Evolutionary conservation across 768 basidiomycete genomes (phyloP), one percentile per base, ranked within the genome.

Genomic region (Amyloporia xantha): DNA sequence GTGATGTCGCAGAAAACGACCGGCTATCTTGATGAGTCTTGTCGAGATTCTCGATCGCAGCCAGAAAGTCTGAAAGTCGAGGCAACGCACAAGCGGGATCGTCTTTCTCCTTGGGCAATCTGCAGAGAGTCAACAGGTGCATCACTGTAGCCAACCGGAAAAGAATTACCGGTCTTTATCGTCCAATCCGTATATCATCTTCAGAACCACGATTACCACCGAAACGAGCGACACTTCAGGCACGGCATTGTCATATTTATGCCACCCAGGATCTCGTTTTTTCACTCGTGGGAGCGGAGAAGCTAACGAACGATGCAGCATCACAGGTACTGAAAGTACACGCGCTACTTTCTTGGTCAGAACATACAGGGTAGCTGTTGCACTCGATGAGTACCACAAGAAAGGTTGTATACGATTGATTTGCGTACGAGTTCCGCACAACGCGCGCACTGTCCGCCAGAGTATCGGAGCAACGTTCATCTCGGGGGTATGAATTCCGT

Each of bases 121-220:
- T 84, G 51, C 40, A 50, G 17, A n/a, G n/a, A n/a, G n/a, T n/a
- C n/a, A n/a, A n/a, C n/a, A n/a, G 30, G 15, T 33, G 15, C 15
- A 15, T 19, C 21, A 43, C 17, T 15, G 20, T 9, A 21, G 13
- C 5, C 6, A 33, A 2, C 20, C 37, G 44, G 35, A 48, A 5
- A 5, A 15, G 6, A 35, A 9, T 17, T 60, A 81, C 86, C 87
- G 77, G 46, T 58, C 48, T 54, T 68, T 69, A 24, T 82, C 88
- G 61, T 93, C 91, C 24, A 93, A 60, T 1, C 91, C 93, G 58
- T 93, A 93, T 21, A 83, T 76, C 74, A 95, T 74, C 68, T 93
- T 94, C 57, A 93, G 70, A 28, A 82, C 81, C 10, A 91, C 73
- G 11, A 92, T 72, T 41, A 77, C 75, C 12, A 70, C 71, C 2